Conservation (phyloP, 164 flowering plant species). For the Tetracentron sinense region DNA sequence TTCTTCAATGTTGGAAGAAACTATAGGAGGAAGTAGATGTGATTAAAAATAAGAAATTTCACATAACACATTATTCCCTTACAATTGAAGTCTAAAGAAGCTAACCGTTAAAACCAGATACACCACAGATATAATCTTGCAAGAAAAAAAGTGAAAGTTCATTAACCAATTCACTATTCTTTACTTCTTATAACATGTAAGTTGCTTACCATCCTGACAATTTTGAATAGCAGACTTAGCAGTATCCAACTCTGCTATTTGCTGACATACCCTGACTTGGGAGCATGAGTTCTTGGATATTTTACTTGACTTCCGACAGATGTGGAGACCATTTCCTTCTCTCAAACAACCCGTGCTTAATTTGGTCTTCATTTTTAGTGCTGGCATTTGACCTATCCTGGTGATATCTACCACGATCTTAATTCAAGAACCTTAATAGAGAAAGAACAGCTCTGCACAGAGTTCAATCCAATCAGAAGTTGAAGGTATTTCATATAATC, state of each 20-base stretch:
- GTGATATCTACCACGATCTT: slow-evolving; percentile 9
- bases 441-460: slow-evolving; percentile 1
- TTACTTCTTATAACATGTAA: not conserved
- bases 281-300: slow-evolving; percentile 29
- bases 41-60: slow-evolving; percentile 3
- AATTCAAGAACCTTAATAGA: not conserved
- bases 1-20: slow-evolving; percentile 19
- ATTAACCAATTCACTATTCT: no score
- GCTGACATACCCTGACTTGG: slow-evolving; percentile 22
- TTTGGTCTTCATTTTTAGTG: slow-evolving; percentile 33
- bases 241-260: slow-evolving; percentile 18
- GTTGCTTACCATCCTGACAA: slow-evolving; percentile 21
- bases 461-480: slow-evolving; percentile 6
- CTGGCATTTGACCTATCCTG: slow-evolving; percentile 20
- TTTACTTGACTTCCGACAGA: slow-evolving; percentile 22
- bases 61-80: not conserved
- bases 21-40: slow-evolving; percentile 26
- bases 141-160: not conserved
- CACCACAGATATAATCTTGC: not conserved
- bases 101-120: slow-evolving; percentile 3
- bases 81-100: not conserved
- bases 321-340: slow-evolving; percentile 26
- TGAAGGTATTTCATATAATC: no score
- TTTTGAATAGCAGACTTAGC: slow-evolving; percentile 8
- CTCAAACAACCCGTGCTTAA: slow-evolving; percentile 11